Evolutionary conservation across 352 stramenopile species (phyloP).

Genomic region (Phytophthora sp.): DNA sequence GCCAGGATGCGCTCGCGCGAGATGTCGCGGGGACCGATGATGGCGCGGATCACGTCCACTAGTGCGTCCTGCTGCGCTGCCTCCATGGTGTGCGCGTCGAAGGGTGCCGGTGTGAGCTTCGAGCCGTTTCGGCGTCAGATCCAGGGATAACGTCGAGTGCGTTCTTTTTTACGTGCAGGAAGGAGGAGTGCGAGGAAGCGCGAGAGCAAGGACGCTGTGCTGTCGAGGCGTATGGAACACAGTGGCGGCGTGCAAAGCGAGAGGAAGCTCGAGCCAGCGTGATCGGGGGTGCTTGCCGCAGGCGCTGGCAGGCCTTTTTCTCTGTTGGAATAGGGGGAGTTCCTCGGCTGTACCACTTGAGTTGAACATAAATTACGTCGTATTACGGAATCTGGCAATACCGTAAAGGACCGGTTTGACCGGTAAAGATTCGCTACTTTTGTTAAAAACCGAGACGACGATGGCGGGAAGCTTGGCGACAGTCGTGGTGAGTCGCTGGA

Average conservation of each 20-base stretch:
- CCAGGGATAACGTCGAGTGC: slow-evolving; percentile 27
- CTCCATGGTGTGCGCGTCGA: slow-evolving; percentile 41
- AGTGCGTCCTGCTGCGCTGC: slow-evolving; percentile 63
- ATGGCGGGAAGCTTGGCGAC: slow-evolving; percentile 41
- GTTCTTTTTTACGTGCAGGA: slow-evolving; percentile 21
- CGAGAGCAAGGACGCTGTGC: background rate
- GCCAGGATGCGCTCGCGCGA: slow-evolving; percentile 71
- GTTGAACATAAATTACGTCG: too few relatives aligned
- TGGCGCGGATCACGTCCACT: slow-evolving; percentile 80
- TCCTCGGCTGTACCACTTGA: background rate
- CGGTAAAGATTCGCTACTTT: background rate
- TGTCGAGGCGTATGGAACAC: slow-evolving; percentile 9
- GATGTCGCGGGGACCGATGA: slow-evolving; percentile 68
- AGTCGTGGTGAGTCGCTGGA: slow-evolving; percentile 46
- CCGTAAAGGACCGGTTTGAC: background rate
- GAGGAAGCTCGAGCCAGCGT: background rate
- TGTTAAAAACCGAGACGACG: background rate
- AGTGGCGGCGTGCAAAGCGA: background rate
- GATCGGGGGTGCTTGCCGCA: background rate
- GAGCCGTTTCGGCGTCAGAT: slow-evolving; percentile 30
- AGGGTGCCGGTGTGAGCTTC: slow-evolving; percentile 1
- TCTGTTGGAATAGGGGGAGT: slow-evolving; percentile 21
- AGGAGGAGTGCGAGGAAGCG: slow-evolving; percentile 3
- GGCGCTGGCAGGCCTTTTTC: slow-evolving; percentile 41
- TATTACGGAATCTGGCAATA: background rate